Conservation (phyloP, 75 land plant genomes). For the Pinus albicaulis region DNA sequence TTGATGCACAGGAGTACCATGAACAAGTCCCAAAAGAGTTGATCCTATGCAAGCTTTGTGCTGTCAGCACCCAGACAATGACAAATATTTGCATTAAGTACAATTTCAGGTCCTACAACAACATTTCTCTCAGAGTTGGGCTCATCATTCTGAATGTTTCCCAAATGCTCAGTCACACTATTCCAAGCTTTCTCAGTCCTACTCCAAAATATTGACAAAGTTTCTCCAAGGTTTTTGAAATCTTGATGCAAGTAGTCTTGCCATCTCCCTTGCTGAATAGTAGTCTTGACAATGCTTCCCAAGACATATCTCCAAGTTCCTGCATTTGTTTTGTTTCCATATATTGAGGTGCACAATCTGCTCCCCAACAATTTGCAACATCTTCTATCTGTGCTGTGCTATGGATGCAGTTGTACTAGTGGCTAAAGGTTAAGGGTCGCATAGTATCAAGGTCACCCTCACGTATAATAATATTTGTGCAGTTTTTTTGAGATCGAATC, state of each 20-base stretch:
- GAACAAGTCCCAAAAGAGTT: too few species aligned
- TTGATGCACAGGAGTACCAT: too few species aligned
- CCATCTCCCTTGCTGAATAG: slow-evolving; percentile 26
- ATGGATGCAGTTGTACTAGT: slow-evolving; percentile 61
- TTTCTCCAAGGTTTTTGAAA: slow-evolving; percentile 18
- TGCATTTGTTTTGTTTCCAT: slow-evolving; percentile 60
- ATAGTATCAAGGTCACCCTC: slow-evolving; percentile 54
- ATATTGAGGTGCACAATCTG: slow-evolving; percentile 78
- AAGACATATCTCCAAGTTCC: slow-evolving; percentile 59
- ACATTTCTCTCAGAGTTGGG: slow-evolving; percentile 41
- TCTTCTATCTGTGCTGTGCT: slow-evolving; percentile 83
- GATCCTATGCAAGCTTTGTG: too few species aligned
- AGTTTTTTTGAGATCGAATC: slow-evolving; percentile 87
- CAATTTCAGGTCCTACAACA: slow-evolving; percentile 66
- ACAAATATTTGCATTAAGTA: slow-evolving; percentile 54
- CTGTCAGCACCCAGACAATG: slow-evolving; percentile 48
- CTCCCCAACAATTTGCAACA: slow-evolving; percentile 94
- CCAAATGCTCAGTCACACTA: slow-evolving; percentile 35
- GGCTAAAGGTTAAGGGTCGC: slow-evolving; percentile 54
- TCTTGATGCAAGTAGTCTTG: slow-evolving; percentile 41
- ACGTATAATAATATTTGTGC: slow-evolving; percentile 87
- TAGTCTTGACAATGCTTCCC: slow-evolving; percentile 41
- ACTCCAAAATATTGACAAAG: slow-evolving; percentile 49
- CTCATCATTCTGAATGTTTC: slow-evolving; percentile 16
- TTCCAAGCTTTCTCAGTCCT: slow-evolving; percentile 65